These are phyloP conservation scores for barley (Hordeum vulgare) DNA, from an alignment of 176 grass and related monocot species.

Conservation along the genomic window DNA sequence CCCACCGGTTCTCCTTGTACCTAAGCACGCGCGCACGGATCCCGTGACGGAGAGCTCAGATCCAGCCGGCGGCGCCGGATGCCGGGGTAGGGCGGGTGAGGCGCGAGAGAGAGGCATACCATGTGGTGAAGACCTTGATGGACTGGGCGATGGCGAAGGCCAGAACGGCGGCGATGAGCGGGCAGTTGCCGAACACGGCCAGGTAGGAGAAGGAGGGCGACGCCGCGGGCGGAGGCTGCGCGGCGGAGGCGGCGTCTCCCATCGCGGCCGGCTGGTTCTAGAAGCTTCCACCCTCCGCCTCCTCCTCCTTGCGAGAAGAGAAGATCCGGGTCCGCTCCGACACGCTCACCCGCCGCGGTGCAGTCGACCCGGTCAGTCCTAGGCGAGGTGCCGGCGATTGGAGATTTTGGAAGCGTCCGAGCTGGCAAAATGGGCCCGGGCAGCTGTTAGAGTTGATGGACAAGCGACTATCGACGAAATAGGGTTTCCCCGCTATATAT, in stretches of 20 bases:
- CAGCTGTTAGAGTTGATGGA: not conserved
- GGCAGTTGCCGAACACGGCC: slow-evolving; percentile 55
- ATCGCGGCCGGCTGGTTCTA: slow-evolving; percentile 4
- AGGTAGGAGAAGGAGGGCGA: slow-evolving; percentile 64
- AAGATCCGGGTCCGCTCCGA: not conserved
- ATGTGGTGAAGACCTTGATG: slow-evolving; percentile 89
- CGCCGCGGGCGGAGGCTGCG: not conserved
- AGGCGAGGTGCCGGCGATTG: not conserved
- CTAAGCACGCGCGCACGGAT: slow-evolving; percentile 19
- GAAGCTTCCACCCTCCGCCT: not conserved
- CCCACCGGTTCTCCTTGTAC: slow-evolving; percentile 95
- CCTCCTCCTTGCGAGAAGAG: not conserved
- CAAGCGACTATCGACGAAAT: too few species aligned
- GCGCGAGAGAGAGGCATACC: slow-evolving; percentile 25
- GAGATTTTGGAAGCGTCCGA: not conserved
- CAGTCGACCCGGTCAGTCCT: not conserved
- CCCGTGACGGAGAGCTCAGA: slow-evolving; percentile 26
- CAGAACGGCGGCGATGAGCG: slow-evolving; percentile 58
- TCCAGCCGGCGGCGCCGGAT: not conserved
- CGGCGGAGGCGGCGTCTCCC: not conserved
- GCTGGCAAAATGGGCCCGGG: not conserved
- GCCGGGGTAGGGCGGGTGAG: not conserved
- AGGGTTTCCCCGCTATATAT: too few species aligned
- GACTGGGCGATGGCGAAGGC: slow-evolving; percentile 71
- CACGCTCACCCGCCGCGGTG: not conserved